Evolutionary conservation across 352 stramenopile species (phyloP).

Genomic region (Plasmopara viticola): DNA sequence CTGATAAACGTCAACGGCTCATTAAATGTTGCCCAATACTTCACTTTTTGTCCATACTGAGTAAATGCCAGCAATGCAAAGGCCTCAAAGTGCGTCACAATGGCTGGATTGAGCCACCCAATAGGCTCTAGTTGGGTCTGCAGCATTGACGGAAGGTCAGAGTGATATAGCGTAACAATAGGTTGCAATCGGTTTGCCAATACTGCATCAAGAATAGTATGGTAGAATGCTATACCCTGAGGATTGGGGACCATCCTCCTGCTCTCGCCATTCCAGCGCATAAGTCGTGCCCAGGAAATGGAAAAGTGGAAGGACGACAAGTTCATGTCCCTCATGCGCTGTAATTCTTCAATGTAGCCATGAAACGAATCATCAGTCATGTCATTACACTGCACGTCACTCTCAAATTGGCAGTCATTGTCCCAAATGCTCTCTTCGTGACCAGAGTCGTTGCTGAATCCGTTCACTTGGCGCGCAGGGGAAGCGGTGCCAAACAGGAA

Average conservation of each 20-base stretch:
- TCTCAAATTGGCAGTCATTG: constrained; percentile 19
- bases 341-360: constrained; percentile 72
- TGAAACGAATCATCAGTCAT: constrained; percentile 84
- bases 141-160: constrained; percentile 88
- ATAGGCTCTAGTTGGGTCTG: constrained; percentile 61
- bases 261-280: constrained; percentile 20
- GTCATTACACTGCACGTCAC: constrained; percentile 11
- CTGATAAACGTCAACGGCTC: constrained; percentile 87
- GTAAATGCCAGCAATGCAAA: constrained; percentile 90
- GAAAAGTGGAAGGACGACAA: constrained; percentile 79
- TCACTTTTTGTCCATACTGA: constrained; percentile 87
- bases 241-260: constrained; percentile 19
- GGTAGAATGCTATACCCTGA: constrained; percentile 37
- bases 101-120: constrained; percentile 59
- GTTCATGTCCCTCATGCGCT: constrained; percentile 81
- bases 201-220: constrained; percentile 86
- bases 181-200: constrained; percentile 63
- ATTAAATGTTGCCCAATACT: constrained; percentile 95
- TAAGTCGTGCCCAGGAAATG: constrained; percentile 31
- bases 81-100: constrained; percentile 69
- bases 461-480: constrained; percentile 20
- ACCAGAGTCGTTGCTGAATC: constrained; percentile 16
- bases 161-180: constrained; percentile 93
- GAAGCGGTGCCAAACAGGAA: constrained; percentile 27
- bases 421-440: constrained; percentile 24